These are phyloP conservation scores for Fragaria iinumae DNA, from an alignment of 306 rosid species.

Conservation along the genomic window DNA sequence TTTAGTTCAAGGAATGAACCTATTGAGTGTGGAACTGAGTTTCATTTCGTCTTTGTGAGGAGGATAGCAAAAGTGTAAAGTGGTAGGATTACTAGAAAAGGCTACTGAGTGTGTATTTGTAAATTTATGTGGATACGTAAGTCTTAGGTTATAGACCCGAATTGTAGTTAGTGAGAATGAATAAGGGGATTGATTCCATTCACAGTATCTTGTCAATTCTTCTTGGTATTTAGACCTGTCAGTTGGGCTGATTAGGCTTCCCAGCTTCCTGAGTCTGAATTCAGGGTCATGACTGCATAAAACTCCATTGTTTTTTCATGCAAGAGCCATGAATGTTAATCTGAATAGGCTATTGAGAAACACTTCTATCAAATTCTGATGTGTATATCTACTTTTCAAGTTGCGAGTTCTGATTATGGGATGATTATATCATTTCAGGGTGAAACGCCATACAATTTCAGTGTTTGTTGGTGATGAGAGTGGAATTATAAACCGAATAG, in stretches of 20 bases:
- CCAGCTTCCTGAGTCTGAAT: not conserved
- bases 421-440: conserved; percentile 35
- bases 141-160: not conserved
- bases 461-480: conserved; percentile 72
- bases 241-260: not conserved
- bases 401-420: not conserved
- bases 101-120: not conserved
- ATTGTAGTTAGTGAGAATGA: not conserved
- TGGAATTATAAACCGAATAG: conserved; percentile 66
- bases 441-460: conserved; percentile 54
- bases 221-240: not conserved
- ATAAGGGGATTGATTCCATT: conserved; percentile 5
- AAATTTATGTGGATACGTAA: not conserved
- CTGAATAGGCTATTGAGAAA: not conserved
- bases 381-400: not conserved
- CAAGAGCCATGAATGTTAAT: not conserved
- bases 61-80: not conserved
- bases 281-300: not conserved
- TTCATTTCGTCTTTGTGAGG: not conserved
- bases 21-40: not conserved
- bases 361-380: not conserved
- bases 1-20: not conserved
- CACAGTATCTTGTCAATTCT: not conserved
- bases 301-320: not conserved
- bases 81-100: not conserved